phyloP scores from a whole-genome alignment of 495 filamentous ascomycete species.

The Lentithecium fluviatile region DNA sequence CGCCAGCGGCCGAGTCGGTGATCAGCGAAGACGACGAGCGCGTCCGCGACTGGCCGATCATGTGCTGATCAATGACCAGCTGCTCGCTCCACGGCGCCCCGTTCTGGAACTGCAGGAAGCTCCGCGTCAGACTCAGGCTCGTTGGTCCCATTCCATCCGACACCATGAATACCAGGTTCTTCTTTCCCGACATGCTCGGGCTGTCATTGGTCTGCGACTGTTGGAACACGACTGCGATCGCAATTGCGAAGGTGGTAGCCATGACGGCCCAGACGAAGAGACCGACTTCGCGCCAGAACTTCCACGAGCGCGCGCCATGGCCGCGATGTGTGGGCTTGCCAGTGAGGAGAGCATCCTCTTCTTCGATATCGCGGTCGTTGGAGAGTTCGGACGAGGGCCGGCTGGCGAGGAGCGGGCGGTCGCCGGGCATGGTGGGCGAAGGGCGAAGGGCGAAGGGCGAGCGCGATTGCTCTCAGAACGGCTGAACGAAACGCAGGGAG shows the following conservation, averaged over 20 bases:
- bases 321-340: slow-evolving; percentile 50
- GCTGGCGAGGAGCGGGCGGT: slow-evolving; percentile 45
- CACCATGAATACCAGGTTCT: slow-evolving; percentile 97
- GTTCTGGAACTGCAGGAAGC: slow-evolving; percentile 70
- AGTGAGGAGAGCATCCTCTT: slow-evolving; percentile 66
- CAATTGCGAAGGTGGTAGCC: slow-evolving; percentile 75
- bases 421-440: slow-evolving; percentile 39
- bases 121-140: slow-evolving; percentile 78
- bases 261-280: slow-evolving; percentile 84
- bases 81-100: slow-evolving; percentile 67
- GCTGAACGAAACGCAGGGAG: background rate
- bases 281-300: slow-evolving; percentile 66
- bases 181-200: slow-evolving; percentile 66
- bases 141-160: slow-evolving; percentile 97
- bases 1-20: slow-evolving; percentile 92
- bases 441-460: background rate
- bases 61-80: slow-evolving; percentile 76
- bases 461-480: background rate
- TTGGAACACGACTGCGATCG: slow-evolving; percentile 72
- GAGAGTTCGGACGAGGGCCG: slow-evolving; percentile 43
- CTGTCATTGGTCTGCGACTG: slow-evolving; percentile 52
- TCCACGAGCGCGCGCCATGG: slow-evolving; percentile 44
- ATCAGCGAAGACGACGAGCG: slow-evolving; percentile 77
- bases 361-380: slow-evolving; percentile 43
- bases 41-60: slow-evolving; percentile 86